Base-by-base conservation (phyloP, 768 basidiomycete species). In the Hortiboletus flavorubellus region DNA sequence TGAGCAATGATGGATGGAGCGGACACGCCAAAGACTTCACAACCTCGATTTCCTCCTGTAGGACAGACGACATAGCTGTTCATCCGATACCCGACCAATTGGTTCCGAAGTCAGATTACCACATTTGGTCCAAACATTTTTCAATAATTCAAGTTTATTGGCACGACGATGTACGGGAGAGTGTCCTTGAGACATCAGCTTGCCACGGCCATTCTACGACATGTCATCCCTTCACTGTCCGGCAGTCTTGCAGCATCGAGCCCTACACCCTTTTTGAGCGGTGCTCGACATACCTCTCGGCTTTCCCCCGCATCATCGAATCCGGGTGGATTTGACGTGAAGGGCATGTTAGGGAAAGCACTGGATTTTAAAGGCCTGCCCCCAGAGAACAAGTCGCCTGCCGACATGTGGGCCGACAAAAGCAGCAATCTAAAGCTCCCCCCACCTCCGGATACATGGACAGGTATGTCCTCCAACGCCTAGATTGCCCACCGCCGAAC, bases 11-110 rank as follows among this genome's bases (percentile, higher is more conserved):
- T 40, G 52, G 50, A 39, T 40, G 52, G 46, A 44, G 30, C 31
- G 41, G 21, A 43, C 46, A 39, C 53, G 52, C 41, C 50, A 54
- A 54, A 41, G 42, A 60, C 51, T 57, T 56, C 26, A 52, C 60
- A 64, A 95, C 93, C 85, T 98, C 93, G 59, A 94, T 85, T 72
- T 98, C 94, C 74, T 98, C 94, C 52, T 84, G 77, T 51, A 97
- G 77, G 37, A 83, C 76, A 56, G 68, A 62, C 55, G 82, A 80
- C 88, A 90, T 89, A 1, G 37, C 14, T 2, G 58, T 10, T 55
- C 56, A 64, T 62, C 68, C 68, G 68, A 60, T 54, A 45, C 46
- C 68, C 68, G 68, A 68, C 51, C 4, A 46, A 56, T 44, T 60
- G 39, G 53, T 49, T 60, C 68, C 67, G 62, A 58, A 23, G 39